These are phyloP conservation scores for Marsdenia floribunda DNA, from an alignment of 257 asterid genomes.

Conservation along the genomic window DNA sequence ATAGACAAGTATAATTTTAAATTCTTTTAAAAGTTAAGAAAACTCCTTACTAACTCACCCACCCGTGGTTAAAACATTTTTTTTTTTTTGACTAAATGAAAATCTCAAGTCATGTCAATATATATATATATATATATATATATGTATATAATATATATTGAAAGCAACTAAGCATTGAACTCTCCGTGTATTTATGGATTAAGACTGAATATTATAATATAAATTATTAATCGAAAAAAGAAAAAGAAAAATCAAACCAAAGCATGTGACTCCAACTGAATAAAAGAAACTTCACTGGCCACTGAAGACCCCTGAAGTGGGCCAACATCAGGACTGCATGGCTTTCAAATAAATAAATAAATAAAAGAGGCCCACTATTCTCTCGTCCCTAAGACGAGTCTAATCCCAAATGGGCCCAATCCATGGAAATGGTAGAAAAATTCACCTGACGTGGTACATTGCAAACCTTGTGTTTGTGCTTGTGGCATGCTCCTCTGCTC, in stretches of 20 bases:
- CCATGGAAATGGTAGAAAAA: conserved; percentile 21
- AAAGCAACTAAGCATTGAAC: too few relatives aligned
- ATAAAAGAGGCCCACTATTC: conserved; percentile 34
- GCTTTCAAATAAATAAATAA: conserved; percentile 38
- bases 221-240: background rate
- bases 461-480: conserved; percentile 29
- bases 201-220: too few relatives aligned
- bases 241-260: background rate
- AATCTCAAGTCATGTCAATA: too few relatives aligned
- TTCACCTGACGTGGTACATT: conserved; percentile 43
- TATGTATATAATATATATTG: too few relatives aligned
- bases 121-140: too few relatives aligned
- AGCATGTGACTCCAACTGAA: background rate
- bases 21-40: too few relatives aligned
- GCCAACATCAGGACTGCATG: conserved; percentile 30
- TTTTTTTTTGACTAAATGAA: too few relatives aligned
- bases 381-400: too few relatives aligned
- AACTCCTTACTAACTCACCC: too few relatives aligned
- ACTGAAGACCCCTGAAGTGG: conserved; percentile 29
- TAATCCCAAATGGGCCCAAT: conserved; percentile 14
- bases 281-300: background rate
- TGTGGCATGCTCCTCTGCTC: background rate
- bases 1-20: too few relatives aligned
- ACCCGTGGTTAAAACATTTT: too few relatives aligned
- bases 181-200: too few relatives aligned